Evolutionary conservation across 2,329 filamentous ascomycete species (phyloP).

Genomic region (Diaporthe citrichinensis): DNA sequence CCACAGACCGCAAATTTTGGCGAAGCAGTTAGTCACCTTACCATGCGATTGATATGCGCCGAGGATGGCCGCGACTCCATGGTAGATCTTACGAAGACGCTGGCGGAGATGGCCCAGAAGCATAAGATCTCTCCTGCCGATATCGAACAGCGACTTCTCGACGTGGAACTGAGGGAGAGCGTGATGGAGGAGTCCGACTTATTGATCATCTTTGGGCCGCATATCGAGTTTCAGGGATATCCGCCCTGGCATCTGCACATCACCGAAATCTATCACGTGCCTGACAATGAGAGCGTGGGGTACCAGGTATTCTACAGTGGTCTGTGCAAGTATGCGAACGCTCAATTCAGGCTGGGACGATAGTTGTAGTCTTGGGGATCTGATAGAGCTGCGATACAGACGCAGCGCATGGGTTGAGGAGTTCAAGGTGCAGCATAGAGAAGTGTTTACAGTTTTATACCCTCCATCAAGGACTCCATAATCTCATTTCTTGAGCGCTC

Average conservation of each 20-base stretch:
- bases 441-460: slow-evolving; percentile 40
- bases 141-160: slow-evolving; percentile 87
- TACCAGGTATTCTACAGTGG: slow-evolving; percentile 94
- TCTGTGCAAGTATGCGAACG: slow-evolving; percentile 85
- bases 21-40: slow-evolving; percentile 62
- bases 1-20: slow-evolving; percentile 56
- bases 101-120: slow-evolving; percentile 94
- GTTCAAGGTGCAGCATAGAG: slow-evolving; percentile 33
- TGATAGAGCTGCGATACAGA: slow-evolving; percentile 30
- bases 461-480: slow-evolving; percentile 50
- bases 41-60: slow-evolving; percentile 84
- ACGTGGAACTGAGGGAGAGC: slow-evolving; percentile 84
- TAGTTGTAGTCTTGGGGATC: slow-evolving; percentile 51
- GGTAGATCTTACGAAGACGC: slow-evolving; percentile 93
- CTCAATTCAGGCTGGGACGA: slow-evolving; percentile 88
- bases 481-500: slow-evolving; percentile 62
- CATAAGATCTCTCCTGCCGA: slow-evolving; percentile 86
- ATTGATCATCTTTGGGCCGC: slow-evolving; percentile 87
- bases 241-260: slow-evolving; percentile 96
- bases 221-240: slow-evolving; percentile 89
- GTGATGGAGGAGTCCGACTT: slow-evolving; percentile 93
- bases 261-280: slow-evolving; percentile 90
- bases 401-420: slow-evolving; percentile 35
- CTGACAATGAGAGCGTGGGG: slow-evolving; percentile 85
- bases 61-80: slow-evolving; percentile 94